These are phyloP conservation scores for Limnanthes douglasii DNA, from an alignment of 345 rosid genomes.

Conservation along the genomic window DNA sequence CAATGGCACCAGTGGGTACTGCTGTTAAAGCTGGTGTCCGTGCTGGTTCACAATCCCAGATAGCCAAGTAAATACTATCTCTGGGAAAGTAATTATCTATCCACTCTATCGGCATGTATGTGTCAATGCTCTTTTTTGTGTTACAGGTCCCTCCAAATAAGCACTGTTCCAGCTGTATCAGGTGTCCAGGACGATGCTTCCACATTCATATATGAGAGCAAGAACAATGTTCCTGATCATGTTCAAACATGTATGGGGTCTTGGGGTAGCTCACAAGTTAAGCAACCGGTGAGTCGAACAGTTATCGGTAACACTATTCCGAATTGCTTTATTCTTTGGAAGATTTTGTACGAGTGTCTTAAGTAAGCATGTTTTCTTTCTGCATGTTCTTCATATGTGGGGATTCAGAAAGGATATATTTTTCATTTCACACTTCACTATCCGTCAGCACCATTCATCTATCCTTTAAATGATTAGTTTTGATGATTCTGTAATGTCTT, in stretches of 20 bases:
- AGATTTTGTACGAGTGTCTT: too few species aligned
- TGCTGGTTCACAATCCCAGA: slow-evolving; percentile 32
- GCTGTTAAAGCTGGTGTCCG: slow-evolving; percentile 46
- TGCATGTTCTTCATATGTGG: too few species aligned
- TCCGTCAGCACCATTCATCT: too few species aligned
- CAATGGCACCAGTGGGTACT: slow-evolving; percentile 70
- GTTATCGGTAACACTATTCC: slow-evolving; percentile 4
- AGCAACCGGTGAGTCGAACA: slow-evolving; percentile 51
- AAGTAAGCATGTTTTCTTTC: too few species aligned
- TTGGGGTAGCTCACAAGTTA: slow-evolving; percentile 50
- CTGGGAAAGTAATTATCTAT: slow-evolving; percentile 2
- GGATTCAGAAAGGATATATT: too few species aligned
- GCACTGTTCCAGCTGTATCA: slow-evolving; percentile 19
- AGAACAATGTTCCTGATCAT: slow-evolving; percentile 43
- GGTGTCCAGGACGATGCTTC: slow-evolving; percentile 32
- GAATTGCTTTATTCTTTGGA: neutral
- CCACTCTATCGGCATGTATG: neutral
- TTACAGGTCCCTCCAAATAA: slow-evolving; percentile 37
- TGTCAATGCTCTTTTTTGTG: slow-evolving; percentile 8
- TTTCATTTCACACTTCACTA: too few species aligned
- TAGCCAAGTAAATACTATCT: slow-evolving; percentile 28
- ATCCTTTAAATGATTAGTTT: too few species aligned
- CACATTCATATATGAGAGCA: slow-evolving; percentile 34
- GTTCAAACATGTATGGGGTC: slow-evolving; percentile 50
- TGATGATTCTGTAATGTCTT: too few species aligned